phyloP scores from a whole-genome alignment of 768 basidiomycete genomes.

The Collybia mongolica region DNA sequence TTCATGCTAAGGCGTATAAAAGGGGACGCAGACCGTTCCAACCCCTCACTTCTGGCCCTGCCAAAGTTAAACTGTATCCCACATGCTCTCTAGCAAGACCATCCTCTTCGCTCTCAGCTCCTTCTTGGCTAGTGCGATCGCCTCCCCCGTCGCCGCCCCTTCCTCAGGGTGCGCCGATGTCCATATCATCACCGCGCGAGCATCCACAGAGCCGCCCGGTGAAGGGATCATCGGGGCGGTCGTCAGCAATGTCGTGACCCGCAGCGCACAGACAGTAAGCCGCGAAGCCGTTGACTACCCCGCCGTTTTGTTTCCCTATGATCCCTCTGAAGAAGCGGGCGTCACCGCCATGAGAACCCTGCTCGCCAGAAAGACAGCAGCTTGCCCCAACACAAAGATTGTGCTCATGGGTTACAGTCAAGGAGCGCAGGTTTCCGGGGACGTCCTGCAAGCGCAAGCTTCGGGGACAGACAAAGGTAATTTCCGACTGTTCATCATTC shows the following conservation, averaged over 20 bases:
- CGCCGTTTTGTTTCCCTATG: slow-evolving; percentile 25
- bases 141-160: slow-evolving; percentile 15
- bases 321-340: slow-evolving; percentile 24
- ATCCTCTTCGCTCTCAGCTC: background rate
- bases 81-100: no score
- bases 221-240: slow-evolving; percentile 24
- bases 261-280: slow-evolving; percentile 24
- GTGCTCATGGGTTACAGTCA: slow-evolving; percentile 27
- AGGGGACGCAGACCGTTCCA: no score
- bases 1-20: no score
- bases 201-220: slow-evolving; percentile 23
- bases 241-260: slow-evolving; percentile 20
- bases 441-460: slow-evolving; percentile 18
- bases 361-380: slow-evolving; percentile 20
- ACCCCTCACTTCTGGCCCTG: no score
- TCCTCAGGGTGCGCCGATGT: slow-evolving; percentile 22
- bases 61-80: no score
- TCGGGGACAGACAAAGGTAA: slow-evolving; percentile 5
- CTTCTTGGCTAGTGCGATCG: background rate
- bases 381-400: slow-evolving; percentile 27
- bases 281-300: slow-evolving; percentile 25
- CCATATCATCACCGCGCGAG: slow-evolving; percentile 26
- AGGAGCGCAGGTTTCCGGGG: slow-evolving; percentile 28
- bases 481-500: background rate
- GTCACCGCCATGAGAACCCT: slow-evolving; percentile 22